Percentiles rank a stretch among this genome's conserved stretches.
phyloP scores from a whole-genome alignment of 257 asterid genomes.

The Salvia rosmarinus region DNA sequence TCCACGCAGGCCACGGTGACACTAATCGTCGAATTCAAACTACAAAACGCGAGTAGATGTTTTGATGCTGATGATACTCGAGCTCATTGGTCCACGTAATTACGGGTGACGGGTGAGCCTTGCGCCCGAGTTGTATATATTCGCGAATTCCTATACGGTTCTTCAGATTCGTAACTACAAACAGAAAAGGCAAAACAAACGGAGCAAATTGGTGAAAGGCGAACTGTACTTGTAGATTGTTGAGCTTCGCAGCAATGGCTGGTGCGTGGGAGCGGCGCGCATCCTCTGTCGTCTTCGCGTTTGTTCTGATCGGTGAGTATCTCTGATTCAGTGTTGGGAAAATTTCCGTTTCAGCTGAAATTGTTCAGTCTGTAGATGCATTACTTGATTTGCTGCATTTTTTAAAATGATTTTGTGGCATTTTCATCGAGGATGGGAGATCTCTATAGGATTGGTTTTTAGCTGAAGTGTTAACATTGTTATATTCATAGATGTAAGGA shows the following conservation, averaged over 20 bases:
- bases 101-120: slow-evolving; percentile 43
- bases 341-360: slow-evolving; percentile 22
- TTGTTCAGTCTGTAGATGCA: not conserved
- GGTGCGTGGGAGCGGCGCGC: slow-evolving; percentile 56
- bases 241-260: slow-evolving; percentile 57
- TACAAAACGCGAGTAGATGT: not conserved
- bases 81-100: slow-evolving; percentile 67
- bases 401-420: not conserved
- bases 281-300: slow-evolving; percentile 48
- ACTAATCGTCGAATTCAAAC: slow-evolving; percentile 24
- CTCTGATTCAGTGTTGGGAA: not conserved
- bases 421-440: slow-evolving; percentile 19
- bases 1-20: slow-evolving; percentile 34
- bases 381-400: slow-evolving; percentile 10
- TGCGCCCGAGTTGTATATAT: slow-evolving; percentile 30
- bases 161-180: slow-evolving; percentile 29
- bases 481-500: not conserved
- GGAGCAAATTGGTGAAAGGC: not conserved
- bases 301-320: slow-evolving; percentile 62
- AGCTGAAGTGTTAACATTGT: not conserved
- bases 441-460: not conserved
- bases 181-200: slow-evolving; percentile 7
- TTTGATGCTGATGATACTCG: slow-evolving; percentile 7
- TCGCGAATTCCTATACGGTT: not conserved
- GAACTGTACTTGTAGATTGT: slow-evolving; percentile 1